Base-by-base conservation (phyloP, 2,329 filamentous ascomycete species). In the Tolypocladium capitatum region DNA sequence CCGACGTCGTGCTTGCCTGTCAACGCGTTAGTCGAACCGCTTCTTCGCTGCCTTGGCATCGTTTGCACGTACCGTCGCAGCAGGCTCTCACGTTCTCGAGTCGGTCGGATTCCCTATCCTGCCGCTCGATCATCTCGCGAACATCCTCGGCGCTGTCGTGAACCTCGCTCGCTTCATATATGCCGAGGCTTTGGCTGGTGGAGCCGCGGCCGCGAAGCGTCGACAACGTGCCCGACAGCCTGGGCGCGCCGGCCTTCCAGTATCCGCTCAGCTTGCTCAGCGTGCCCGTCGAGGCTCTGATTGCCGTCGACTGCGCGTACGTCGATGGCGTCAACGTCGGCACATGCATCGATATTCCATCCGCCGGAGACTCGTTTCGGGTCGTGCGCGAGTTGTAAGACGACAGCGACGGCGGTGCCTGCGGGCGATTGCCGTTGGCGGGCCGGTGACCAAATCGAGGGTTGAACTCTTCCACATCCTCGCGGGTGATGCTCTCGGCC, bases 41-140 rank as follows among this genome's bases (percentile, higher is more conserved):
- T 28, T 41, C 27, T 35, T 35, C 20, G n/a, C 20, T 18, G 6
- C 6, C n/a, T 20, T 28, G 20, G 14, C 1, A 16, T 5, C 11
- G 30, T 34, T 35, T 30, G 11, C 7, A 46, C 83, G 78, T 75
- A 91, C 90, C 92, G 76, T 97, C 92, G 67, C 92, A 98, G 70
- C 92, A 98, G 50, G 91, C 90, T 61, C 92, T 77, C 54, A 98
- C 92, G 64, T 98, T 96, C 73, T 97, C 91, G 58, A 97, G 74
- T 52, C 83, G 76, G 60, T 90, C 86, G 27, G 83, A 73, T 55
- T 90, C 85, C 47, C 80, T 73, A 58, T 91, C 84, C 60, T 89
- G 83, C 52, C 78, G 74, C 66, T 91, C 86, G 57, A 91, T 86
- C 53, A 90, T 81, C 53, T 83, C 76, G 48, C 87, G 75, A 49